A percentile compares a stretch with the other conserved stretches of the same genome.
Conservation (phyloP, 148 eudicot species). For the Vaccinium myrtillus region DNA sequence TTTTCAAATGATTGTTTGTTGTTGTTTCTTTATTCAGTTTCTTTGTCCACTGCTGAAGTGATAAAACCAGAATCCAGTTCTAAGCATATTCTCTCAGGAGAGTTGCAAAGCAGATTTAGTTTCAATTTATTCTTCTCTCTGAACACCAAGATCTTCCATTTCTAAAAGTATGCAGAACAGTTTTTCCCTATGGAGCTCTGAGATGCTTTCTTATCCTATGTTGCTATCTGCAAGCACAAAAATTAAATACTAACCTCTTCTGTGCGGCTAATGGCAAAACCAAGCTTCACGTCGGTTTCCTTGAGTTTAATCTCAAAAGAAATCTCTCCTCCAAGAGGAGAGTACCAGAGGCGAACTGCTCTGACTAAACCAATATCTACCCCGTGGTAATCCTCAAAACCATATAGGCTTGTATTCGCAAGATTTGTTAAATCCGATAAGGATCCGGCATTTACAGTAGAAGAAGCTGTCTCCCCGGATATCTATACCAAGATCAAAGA, state of each 20-base stretch:
- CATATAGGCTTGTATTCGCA: conserved; percentile 74
- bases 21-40: neutral
- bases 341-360: conserved; percentile 83
- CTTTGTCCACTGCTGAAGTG: conserved; percentile 5
- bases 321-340: conserved; percentile 64
- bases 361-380: conserved; percentile 83
- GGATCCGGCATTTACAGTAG: conserved; percentile 66
- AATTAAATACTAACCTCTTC: conserved; percentile 47
- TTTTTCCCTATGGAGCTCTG: neutral
- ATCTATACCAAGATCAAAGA: conserved; percentile 37
- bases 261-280: conserved; percentile 72
- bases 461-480: conserved; percentile 81
- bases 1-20: neutral
- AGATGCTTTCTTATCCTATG: neutral
- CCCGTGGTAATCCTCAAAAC: conserved; percentile 91
- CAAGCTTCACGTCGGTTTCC: conserved; percentile 65
- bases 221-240: neutral
- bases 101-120: neutral
- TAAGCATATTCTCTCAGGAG: neutral
- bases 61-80: neutral
- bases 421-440: conserved; percentile 69
- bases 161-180: neutral
- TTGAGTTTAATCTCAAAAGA: conserved; percentile 52
- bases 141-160: neutral
- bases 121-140: neutral